phyloP scores from a whole-genome alignment of 1,284 basidiomycete species.

The Xerocomus minutiporus region DNA sequence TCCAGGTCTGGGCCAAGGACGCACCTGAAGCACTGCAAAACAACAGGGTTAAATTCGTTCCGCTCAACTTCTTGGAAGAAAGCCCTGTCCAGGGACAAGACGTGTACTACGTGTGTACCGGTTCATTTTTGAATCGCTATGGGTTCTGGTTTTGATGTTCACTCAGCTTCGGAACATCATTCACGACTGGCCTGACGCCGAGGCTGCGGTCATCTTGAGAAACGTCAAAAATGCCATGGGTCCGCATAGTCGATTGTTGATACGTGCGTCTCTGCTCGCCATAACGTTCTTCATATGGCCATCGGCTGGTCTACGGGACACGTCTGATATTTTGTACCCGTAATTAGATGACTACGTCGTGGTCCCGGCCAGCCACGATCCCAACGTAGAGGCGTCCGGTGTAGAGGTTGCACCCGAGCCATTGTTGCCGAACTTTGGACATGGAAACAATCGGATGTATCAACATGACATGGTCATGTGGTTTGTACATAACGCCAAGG shows the following conservation, averaged over 20 bases:
- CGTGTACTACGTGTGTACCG: conserved; percentile 40
- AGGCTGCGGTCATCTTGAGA: conserved; percentile 20
- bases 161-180: background rate
- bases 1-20: conserved; percentile 10
- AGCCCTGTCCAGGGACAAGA: conserved; percentile 38
- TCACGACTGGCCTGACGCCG: conserved; percentile 19
- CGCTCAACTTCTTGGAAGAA: conserved; percentile 45
- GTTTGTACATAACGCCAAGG: conserved; percentile 1
- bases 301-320: background rate
- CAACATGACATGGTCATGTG: conserved; percentile 30
- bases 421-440: conserved; percentile 29
- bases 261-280: conserved; percentile 17
- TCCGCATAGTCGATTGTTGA: conserved; percentile 24
- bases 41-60: conserved; percentile 35
- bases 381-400: conserved; percentile 6
- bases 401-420: conserved; percentile 25
- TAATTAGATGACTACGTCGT: conserved; percentile 23
- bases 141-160: conserved; percentile 14
- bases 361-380: conserved; percentile 5
- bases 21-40: conserved; percentile 34
- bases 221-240: conserved; percentile 23
- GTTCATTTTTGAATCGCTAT: too few relatives aligned
- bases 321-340: background rate
- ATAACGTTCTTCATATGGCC: too few relatives aligned
- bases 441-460: conserved; percentile 22